Base-by-base conservation (phyloP, 2,329 filamentous ascomycete species). In the Thielaviopsis euricoi region DNA sequence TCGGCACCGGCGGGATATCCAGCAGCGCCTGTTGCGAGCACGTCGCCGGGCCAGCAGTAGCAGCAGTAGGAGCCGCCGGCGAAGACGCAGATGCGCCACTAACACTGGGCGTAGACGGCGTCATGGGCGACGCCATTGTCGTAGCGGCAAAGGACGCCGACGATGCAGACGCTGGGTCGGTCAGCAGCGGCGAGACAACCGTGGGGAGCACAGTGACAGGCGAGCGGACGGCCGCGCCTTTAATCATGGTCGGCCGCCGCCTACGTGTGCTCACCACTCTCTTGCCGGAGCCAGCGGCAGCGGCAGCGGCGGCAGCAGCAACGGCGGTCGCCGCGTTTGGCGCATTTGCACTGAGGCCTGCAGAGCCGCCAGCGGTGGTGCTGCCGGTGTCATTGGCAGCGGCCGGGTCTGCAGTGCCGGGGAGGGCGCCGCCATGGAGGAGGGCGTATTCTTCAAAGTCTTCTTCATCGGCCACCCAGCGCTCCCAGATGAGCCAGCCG, bases 401-500 rank as follows among this genome's bases (percentile, higher is more conserved):
- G 21, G 37, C 29, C 15, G 49, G 37, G 13, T 23, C 52, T 4
- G 52, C 25, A 21, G 55, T 13, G 29, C 26, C 55, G 6, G 55
- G 29, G 17, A 48, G 29, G 19, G 51, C 37, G 62, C 64, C 68
- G 62, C 51, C 63, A 63, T 52, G 60, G 61, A 61, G 29, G 63
- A 61, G n/a, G 62, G 64, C 52, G 67, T 60, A 55, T 70, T 73
- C 72, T 64, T 76, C 71, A 57, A 73, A 66, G 56, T 74, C 74
- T 61, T 85, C 78, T 64, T 86, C 81, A 65, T 86, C 79, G 57
- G 85, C 83, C 57, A 93, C 81, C 93, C 91, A 97, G 67, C 81
- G 82, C 65, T 97, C 91, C 86, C 90, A 95, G 9, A 96, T 69
- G 17, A 89, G 73, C 91, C 91, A 98, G 15, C 90, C 90, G 19